Evolutionary conservation across 2,329 filamentous ascomycete species (phyloP), one percentile per base, ranked within the genome.

Genomic region (Lachnellula hyalina): DNA sequence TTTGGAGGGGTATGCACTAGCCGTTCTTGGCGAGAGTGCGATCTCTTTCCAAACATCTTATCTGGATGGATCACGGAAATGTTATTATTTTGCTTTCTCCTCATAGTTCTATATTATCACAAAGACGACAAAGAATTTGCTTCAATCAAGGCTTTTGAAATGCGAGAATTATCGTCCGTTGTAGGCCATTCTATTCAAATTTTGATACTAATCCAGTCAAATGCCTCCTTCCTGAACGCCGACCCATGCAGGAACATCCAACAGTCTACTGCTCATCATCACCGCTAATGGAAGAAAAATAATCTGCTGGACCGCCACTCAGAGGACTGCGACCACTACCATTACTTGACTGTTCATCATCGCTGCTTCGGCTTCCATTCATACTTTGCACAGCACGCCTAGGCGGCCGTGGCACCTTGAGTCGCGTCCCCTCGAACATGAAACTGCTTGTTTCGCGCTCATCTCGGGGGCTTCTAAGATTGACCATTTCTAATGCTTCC

Each of bases 401-500:
- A 7, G 28, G 51, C 44, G 53, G 49, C 23, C 49, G 51, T 15
- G 63, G 62, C 38, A 65, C 65, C 48, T 70, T 70, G 45, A 71
- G 51, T 47, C 67, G 65, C 25, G 70, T 64, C 21, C 70, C 68
- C 54, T 72, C 67, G 59, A 73, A 73, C 63, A 73, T 67, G 57
- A 73, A 73, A 54, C 71, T 72, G 19, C 62, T 66, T 14, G 56
- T 61, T 44, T 65, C 66, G 38, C 65, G 65, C 41, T 70, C 65
- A 28, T 68, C 63, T 9, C 63, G 60, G 2, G 72, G 71, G 47
- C 67, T 71, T 58, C 68, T 65, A n/a, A 73, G 69, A 47, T 82
- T 79, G 6, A 84, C 80, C 71, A 83, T 76, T 62, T 83, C 80
- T 70, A 95, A 78, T 2, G 87, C 88, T 63, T 86, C 82, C 52